Conservation (phyloP, 768 basidiomycete genomes). For the Amanita inopinata region DNA sequence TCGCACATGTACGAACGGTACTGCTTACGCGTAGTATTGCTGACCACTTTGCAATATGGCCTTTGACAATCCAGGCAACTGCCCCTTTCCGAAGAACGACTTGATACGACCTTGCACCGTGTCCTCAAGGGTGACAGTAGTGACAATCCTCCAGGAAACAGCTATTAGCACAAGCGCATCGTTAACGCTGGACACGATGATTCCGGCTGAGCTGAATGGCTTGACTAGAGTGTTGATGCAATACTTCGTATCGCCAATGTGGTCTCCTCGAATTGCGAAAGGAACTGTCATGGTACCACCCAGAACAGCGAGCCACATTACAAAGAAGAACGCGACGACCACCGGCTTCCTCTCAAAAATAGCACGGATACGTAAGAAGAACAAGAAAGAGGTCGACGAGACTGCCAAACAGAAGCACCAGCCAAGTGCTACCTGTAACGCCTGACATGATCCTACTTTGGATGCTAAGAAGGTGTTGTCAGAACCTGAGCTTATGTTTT, state of each 20-base stretch:
- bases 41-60: conserved; percentile 28
- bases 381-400: conserved; percentile 23
- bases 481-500: no score
- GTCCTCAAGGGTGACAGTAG: conserved; percentile 10
- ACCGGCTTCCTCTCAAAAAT: conserved; percentile 18
- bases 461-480: conserved; percentile 11
- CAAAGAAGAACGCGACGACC: conserved; percentile 17
- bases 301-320: conserved; percentile 23
- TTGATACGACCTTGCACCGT: conserved; percentile 11
- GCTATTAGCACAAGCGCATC: conserved; percentile 25
- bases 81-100: conserved; percentile 14
- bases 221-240: conserved; percentile 19
- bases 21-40: conserved; percentile 28
- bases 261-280: conserved; percentile 14
- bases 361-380: conserved; percentile 29
- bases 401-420: conserved; percentile 10
- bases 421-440: conserved; percentile 3
- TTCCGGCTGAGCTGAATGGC: conserved; percentile 17
- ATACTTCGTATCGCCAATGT: conserved; percentile 23
- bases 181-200: conserved; percentile 20
- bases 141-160: conserved; percentile 21
- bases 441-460: conserved; percentile 9
- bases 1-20: no score
- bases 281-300: conserved; percentile 20
- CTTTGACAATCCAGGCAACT: conserved; percentile 23